A percentile compares a stretch with the other conserved stretches of the same genome.
These are phyloP conservation scores for Cephaloascus fragrans DNA, from an alignment of 805 yeast genomes.

Conservation along the genomic window DNA sequence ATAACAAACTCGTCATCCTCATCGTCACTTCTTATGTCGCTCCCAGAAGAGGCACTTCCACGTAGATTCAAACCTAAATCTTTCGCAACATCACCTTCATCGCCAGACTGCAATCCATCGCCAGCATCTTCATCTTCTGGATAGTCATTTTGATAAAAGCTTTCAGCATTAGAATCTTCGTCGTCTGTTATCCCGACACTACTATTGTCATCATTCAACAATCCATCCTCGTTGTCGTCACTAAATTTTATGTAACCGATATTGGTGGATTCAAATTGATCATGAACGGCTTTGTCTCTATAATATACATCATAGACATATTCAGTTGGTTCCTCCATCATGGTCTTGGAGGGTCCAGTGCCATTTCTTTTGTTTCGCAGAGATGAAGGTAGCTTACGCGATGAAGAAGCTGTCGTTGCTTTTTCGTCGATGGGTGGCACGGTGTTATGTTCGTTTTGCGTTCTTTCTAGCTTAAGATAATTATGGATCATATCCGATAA, in stretches of 20 bases:
- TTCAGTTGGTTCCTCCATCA: conserved; percentile 27
- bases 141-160: conserved; percentile 84
- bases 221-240: conserved; percentile 40
- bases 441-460: conserved; percentile 4
- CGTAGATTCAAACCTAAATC: conserved; percentile 2
- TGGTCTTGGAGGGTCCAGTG: neutral
- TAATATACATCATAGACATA: conserved; percentile 90
- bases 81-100: conserved; percentile 4
- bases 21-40: conserved; percentile 1
- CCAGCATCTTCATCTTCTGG: conserved; percentile 88
- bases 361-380: conserved; percentile 2
- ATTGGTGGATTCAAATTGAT: conserved; percentile 22
- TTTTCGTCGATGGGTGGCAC: conserved; percentile 8
- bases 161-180: conserved; percentile 87
- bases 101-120: conserved; percentile 8
- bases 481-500: conserved; percentile 68
- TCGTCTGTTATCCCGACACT: conserved; percentile 43
- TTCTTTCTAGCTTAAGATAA: conserved; percentile 33
- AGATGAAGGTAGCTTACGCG: conserved; percentile 5
- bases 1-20: conserved; percentile 19
- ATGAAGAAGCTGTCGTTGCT: conserved; percentile 11
- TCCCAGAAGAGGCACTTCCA: conserved; percentile 1
- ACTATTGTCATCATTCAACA: conserved; percentile 18
- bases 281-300: conserved; percentile 44
- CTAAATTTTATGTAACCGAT: conserved; percentile 46